Base-by-base conservation (phyloP, 1,284 basidiomycete genomes). In the Fomitopsis palustris region DNA sequence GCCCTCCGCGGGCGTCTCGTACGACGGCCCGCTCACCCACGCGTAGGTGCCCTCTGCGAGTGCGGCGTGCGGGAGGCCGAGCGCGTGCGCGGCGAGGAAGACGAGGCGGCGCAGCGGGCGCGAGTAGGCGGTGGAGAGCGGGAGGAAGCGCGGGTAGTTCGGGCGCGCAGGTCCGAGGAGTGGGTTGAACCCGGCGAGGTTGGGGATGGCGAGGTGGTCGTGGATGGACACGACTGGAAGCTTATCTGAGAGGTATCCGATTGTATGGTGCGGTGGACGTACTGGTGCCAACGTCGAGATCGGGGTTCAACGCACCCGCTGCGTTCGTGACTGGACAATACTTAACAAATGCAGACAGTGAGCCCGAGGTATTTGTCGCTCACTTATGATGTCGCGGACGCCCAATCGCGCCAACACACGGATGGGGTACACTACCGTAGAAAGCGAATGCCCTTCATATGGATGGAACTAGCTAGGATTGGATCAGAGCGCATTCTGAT, bases 1-100 rank as follows among this genome's bases (percentile, higher is more conserved):
- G n/a, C 91, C 91, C 66, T 93, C 91, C 0, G 89, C 90, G 1
- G 89, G 84, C 0, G 89, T 90, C 74, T 95, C 93, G 71, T 94
- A 95, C 4, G 90, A 89, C 1, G 92, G 92, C 0, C 90, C 91
- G 27, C 84, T 81, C 41, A 95, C 93, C 88, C 92, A 94, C 4
- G 91, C 91, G 65, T 95, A 95, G 0, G 83, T 86, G 0, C 92
- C 92, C 68, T 93, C 92, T 4, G 81, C 81, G 17, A 91, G 75
- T 10, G 83, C 81, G 45, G 75, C 73, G 3, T 71, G 61, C 66
- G 70, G 64, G 52, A 85, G 64, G 0, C 69, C 64, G 45, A 93
- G 81, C 29, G 79, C 70, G 64, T 88, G 79, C 0, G 90, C 84
- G 0, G 90, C 86, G 35, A 84, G 78, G 73, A 92, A 93, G 4